phyloP scores from a whole-genome alignment of 176 grass and related monocot genomes.

The Elaeis guineensis region DNA sequence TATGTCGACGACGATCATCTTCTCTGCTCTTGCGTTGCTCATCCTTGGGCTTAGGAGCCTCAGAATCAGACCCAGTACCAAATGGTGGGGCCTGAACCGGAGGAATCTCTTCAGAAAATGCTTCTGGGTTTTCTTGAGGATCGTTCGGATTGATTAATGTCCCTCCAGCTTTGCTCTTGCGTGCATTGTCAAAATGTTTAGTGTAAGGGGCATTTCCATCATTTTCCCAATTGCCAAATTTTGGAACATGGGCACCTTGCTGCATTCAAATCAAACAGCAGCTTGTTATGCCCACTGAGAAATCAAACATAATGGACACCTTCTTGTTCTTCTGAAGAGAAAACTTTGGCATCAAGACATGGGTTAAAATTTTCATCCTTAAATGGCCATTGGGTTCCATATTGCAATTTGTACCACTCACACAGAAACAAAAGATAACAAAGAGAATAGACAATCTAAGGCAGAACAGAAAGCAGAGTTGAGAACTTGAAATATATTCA shows the following conservation, averaged over 20 bases:
- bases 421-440: too few relatives aligned
- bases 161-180: constrained; percentile 2
- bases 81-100: constrained; percentile 15
- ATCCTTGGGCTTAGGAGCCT: constrained; percentile 22
- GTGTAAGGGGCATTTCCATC: constrained; percentile 7
- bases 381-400: too few relatives aligned
- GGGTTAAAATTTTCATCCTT: too few relatives aligned
- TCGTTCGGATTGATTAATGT: constrained; percentile 15
- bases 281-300: too few relatives aligned
- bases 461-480: too few relatives aligned
- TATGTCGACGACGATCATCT: constrained; percentile 19
- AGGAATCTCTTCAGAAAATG: constrained; percentile 16
- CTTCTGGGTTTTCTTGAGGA: constrained; percentile 20
- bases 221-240: constrained; percentile 24
- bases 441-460: too few relatives aligned
- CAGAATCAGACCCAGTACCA: constrained; percentile 16
- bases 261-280: neutral
- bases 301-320: too few relatives aligned
- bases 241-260: constrained; percentile 9
- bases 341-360: too few relatives aligned
- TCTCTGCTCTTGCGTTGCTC: constrained; percentile 40
- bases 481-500: too few relatives aligned
- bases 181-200: constrained; percentile 19
- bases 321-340: too few relatives aligned
- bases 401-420: too few relatives aligned